Percentiles rank a stretch among this genome's conserved stretches.
phyloP scores from a whole-genome alignment of 1,139 yeast species.

The Candida pseudoviswanathii region DNA sequence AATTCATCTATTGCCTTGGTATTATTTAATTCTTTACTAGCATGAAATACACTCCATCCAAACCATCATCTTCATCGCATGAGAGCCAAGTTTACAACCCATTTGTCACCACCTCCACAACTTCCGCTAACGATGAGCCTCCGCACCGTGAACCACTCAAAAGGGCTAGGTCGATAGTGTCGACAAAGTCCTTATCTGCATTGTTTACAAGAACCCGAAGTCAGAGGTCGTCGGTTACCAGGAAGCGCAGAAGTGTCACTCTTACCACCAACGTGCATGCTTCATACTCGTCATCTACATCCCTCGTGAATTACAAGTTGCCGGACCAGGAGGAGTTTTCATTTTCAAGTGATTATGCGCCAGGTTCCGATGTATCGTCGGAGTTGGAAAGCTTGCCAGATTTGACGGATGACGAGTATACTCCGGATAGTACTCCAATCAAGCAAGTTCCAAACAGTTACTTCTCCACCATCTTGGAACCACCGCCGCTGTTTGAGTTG shows the following conservation, averaged over 20 bases:
- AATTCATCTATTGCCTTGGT: not conserved
- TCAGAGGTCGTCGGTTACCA: not conserved
- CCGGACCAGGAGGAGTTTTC: slow-evolving; percentile 21
- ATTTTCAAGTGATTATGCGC: slow-evolving; percentile 10
- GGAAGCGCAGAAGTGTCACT: not conserved
- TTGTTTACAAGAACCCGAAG: slow-evolving; percentile 10
- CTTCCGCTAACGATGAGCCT: not conserved
- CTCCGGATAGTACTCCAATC: slow-evolving; percentile 32
- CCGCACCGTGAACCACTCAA: slow-evolving; percentile 12
- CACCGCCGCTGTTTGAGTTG: slow-evolving; percentile 6
- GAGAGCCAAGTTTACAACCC: slow-evolving; percentile 29
- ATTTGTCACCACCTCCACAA: slow-evolving; percentile 12
- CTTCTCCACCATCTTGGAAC: slow-evolving; percentile 13
- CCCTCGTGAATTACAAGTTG: slow-evolving; percentile 6
- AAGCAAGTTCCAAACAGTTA: slow-evolving; percentile 12
- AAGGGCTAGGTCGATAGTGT: slow-evolving; percentile 18
- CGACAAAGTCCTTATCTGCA: slow-evolving; percentile 15
- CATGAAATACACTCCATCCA: slow-evolving; percentile 21
- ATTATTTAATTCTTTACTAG: not conserved
- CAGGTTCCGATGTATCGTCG: slow-evolving; percentile 19
- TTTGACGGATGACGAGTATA: slow-evolving; percentile 29
- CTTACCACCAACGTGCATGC: not conserved
- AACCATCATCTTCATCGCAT: slow-evolving; percentile 15
- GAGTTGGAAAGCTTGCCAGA: slow-evolving; percentile 44
- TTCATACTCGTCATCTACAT: not conserved